Percentiles rank a stretch among this genome's conserved stretches.
Conservation (phyloP, 345 rosid genomes). For the Hevea brasiliensis region DNA sequence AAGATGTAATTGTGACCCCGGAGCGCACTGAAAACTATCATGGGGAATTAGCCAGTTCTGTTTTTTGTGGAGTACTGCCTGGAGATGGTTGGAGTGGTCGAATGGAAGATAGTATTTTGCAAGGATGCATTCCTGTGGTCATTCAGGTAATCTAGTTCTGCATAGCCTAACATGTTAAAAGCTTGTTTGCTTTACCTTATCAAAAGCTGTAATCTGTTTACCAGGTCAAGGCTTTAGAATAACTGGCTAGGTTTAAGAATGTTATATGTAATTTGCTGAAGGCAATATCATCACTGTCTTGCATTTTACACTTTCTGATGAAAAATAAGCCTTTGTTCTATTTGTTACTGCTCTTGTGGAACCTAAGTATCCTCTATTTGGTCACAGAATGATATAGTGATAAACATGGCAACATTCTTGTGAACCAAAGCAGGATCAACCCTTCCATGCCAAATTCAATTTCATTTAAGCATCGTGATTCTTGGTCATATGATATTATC, state of each 20-base stretch:
- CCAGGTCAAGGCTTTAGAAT: not conserved
- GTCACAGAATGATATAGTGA: not conserved
- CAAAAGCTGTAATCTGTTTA: not conserved
- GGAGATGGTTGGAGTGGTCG: constrained; percentile 99
- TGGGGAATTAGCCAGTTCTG: constrained; percentile 66
- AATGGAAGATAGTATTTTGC: constrained; percentile 95
- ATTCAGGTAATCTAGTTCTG: constrained; percentile 64
- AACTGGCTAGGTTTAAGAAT: not conserved
- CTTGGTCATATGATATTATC: not conserved
- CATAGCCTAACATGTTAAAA: not conserved
- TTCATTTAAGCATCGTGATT: not conserved
- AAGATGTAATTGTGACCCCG: constrained; percentile 73
- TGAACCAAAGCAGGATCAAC: not conserved
- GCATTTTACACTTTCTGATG: not conserved
- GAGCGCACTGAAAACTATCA: constrained; percentile 65
- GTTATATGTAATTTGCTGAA: not conserved
- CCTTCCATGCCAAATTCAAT: not conserved
- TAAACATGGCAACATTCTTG: not conserved
- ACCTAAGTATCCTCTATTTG: not conserved
- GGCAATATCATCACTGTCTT: not conserved
- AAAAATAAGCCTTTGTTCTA: not conserved
- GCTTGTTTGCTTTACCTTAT: constrained; percentile 1
- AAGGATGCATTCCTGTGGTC: constrained; percentile 94
- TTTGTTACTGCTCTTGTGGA: not conserved
- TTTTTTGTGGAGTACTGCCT: constrained; percentile 92